phyloP scores from a whole-genome alignment of 352 stramenopile genomes.

The Phytophthora gonapodyides region DNA sequence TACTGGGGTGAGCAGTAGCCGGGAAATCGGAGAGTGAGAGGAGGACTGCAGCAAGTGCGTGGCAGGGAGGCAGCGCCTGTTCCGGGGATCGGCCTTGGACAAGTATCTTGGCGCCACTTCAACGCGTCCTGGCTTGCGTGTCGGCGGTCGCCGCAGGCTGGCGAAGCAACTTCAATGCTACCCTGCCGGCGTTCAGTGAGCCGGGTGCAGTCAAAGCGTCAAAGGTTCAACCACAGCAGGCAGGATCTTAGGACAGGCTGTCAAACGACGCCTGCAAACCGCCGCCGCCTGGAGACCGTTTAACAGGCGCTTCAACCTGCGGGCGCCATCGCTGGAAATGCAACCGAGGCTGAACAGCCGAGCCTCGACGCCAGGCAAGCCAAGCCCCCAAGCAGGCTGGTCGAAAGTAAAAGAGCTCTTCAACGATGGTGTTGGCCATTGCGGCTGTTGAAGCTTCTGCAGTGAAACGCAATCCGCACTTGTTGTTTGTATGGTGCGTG shows the following conservation, averaged over 20 bases:
- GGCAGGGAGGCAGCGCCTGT: conserved; percentile 1
- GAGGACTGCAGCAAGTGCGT: conserved; percentile 17
- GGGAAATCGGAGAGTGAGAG: conserved; percentile 29
- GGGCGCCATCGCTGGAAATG: conserved; percentile 31
- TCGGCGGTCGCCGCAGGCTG: conserved; percentile 12
- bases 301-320: conserved; percentile 27
- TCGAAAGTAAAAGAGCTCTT: conserved; percentile 6
- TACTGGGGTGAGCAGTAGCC: conserved; percentile 28
- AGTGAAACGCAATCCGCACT: conserved; percentile 30
- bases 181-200: conserved; percentile 15
- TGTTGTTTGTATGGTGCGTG: conserved; percentile 26
- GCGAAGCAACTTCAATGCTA: conserved; percentile 23
- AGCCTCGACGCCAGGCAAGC: too few relatives aligned
- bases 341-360: too few relatives aligned
- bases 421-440: conserved; percentile 18
- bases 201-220: not conserved
- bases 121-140: conserved; percentile 24
- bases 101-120: conserved; percentile 30
- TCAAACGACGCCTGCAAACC: conserved; percentile 3
- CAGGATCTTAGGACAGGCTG: conserved; percentile 1
- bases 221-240: conserved; percentile 27
- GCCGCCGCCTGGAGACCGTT: conserved; percentile 9
- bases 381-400: not conserved
- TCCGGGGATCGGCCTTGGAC: conserved; percentile 12
- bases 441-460: conserved; percentile 13